Conservation (phyloP, 1,139 yeast genomes). For the Hansenula sp. region DNA sequence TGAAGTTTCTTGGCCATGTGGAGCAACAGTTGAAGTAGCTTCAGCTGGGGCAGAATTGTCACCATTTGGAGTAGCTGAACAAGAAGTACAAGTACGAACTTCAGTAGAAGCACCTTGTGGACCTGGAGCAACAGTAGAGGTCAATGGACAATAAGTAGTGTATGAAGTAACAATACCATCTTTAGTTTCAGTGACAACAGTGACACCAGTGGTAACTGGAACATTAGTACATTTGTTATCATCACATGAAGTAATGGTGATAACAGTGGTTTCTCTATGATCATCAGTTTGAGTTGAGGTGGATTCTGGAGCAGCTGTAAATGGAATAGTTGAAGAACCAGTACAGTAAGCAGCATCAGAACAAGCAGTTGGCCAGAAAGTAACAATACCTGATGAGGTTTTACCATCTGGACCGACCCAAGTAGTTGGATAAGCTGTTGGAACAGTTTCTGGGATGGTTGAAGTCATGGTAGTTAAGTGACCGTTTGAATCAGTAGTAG, state of each 20-base stretch:
- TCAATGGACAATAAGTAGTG: conserved; percentile 26
- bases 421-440: too few species aligned
- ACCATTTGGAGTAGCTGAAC: too few species aligned
- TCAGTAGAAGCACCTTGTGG: too few species aligned
- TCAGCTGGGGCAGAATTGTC: too few species aligned
- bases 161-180: conserved; percentile 9
- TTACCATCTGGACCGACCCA: neutral
- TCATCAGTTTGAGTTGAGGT: too few species aligned
- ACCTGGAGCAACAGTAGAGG: too few species aligned
- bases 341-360: neutral
- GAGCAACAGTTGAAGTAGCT: neutral
- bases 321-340: neutral
- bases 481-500: conserved; percentile 4
- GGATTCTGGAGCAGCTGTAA: neutral
- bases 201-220: neutral
- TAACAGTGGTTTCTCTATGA: neutral
- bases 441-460: neutral
- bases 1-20: neutral
- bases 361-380: neutral
- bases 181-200: conserved; percentile 13
- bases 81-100: too few species aligned
- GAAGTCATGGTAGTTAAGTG: neutral
- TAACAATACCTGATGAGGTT: neutral
- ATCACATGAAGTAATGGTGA: conserved; percentile 12
- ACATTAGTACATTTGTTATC: conserved; percentile 23